Conservation (phyloP, 2,329 filamentous ascomycete genomes). For the Aspergillus uvarum region DNA sequence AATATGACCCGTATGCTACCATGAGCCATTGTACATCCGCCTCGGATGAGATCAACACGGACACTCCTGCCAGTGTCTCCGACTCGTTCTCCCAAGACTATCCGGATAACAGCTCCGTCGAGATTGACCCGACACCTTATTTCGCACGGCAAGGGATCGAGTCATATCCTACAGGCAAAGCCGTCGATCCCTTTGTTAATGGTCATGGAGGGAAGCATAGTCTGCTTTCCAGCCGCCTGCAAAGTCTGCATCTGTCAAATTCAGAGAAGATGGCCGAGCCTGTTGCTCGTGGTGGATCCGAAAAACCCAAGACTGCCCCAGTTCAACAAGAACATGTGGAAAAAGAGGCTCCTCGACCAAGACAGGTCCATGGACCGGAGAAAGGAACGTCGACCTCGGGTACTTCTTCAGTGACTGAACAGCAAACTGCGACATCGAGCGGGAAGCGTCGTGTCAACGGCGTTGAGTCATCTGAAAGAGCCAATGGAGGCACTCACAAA, state of each 20-base stretch:
- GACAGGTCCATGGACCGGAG: constrained; percentile 22
- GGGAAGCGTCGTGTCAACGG: constrained; percentile 35
- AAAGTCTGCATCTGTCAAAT: constrained; percentile 40
- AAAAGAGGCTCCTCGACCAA: constrained; percentile 34
- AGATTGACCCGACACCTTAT: constrained; percentile 33
- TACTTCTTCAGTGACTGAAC: constrained; percentile 30
- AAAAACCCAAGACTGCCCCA: constrained; percentile 24
- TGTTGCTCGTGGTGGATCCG: constrained; percentile 24
- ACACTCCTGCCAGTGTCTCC: constrained; percentile 39
- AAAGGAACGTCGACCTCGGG: constrained; percentile 26
- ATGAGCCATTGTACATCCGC: constrained; percentile 43
- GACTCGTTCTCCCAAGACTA: constrained; percentile 41
- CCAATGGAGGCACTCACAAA: constrained; percentile 35
- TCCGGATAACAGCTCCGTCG: constrained; percentile 38
- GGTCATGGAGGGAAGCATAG: constrained; percentile 32
- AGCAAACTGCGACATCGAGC: constrained; percentile 30
- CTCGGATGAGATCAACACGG: constrained; percentile 39
- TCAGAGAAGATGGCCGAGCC: constrained; percentile 30
- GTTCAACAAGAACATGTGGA: constrained; percentile 22
- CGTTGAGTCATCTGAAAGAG: constrained; percentile 33
- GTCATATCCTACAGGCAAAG: constrained; percentile 16
- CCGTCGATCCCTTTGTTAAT: constrained; percentile 22
- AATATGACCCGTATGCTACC: constrained; percentile 37
- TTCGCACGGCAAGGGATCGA: constrained; percentile 31
- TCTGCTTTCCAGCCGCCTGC: constrained; percentile 38